Evolutionary conservation across 805 yeast species (phyloP).

Genomic region (Candida pini): DNA sequence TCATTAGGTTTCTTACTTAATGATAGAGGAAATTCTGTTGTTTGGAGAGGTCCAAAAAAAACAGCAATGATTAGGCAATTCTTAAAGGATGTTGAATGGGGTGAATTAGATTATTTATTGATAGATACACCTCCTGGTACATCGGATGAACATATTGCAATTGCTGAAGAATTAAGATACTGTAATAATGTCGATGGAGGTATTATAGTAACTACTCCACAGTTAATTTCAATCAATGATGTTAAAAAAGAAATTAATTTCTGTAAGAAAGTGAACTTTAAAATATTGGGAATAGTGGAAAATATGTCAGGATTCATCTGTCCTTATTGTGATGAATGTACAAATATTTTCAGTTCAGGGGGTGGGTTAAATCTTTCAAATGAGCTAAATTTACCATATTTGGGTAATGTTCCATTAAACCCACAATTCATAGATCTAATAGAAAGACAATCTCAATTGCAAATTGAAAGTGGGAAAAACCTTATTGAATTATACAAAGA

Average conservation of each 20-base stretch:
- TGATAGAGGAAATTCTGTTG: slow-evolving; percentile 84
- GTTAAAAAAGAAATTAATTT: slow-evolving; percentile 92
- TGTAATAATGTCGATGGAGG: slow-evolving; percentile 81
- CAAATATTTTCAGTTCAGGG: slow-evolving; percentile 87
- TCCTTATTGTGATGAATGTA: slow-evolving; percentile 88
- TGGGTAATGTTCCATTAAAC: slow-evolving; percentile 91
- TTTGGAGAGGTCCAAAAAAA: slow-evolving; percentile 98
- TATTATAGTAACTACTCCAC: slow-evolving; percentile 94
- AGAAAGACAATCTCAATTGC: slow-evolving; percentile 71
- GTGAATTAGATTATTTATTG: slow-evolving; percentile 65
- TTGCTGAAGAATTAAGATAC: slow-evolving; percentile 80
- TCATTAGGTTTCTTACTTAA: slow-evolving; percentile 83
- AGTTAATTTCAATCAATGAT: slow-evolving; percentile 86
- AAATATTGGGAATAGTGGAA: slow-evolving; percentile 81
- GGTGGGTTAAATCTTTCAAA: slow-evolving; percentile 79
- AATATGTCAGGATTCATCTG: slow-evolving; percentile 97
- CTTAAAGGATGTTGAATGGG: slow-evolving; percentile 89
- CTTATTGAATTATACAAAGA: slow-evolving; percentile 33
- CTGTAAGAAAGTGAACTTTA: slow-evolving; percentile 78
- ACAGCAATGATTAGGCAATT: slow-evolving; percentile 97
- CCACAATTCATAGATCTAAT: slow-evolving; percentile 84
- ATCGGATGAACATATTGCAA: slow-evolving; percentile 94
- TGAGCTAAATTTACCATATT: slow-evolving; percentile 53
- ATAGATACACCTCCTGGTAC: slow-evolving; percentile 99
- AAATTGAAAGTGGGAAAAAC: slow-evolving; percentile 32